Conservation (phyloP, 495 filamentous ascomycete species). For the Xylaria sp. region DNA sequence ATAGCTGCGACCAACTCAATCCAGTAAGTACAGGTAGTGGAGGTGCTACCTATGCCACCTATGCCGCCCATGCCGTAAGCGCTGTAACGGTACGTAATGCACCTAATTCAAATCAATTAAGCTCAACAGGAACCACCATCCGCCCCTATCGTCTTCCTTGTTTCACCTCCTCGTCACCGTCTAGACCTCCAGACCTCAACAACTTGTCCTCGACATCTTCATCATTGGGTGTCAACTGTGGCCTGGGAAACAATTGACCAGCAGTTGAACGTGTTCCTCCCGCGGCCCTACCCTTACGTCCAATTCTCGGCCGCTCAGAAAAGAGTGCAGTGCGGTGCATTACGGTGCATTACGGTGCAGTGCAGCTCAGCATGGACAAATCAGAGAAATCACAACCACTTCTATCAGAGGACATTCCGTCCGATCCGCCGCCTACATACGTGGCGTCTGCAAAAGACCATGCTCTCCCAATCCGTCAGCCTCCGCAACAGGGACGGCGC, state of each 20-base stretch:
- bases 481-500: slow-evolving; percentile 39
- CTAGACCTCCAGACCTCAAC: too few species aligned
- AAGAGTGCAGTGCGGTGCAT: slow-evolving; percentile 26
- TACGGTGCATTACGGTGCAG: slow-evolving; percentile 4
- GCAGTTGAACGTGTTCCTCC: neutral
- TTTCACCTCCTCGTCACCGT: neutral
- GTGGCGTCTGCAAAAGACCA: slow-evolving; percentile 49
- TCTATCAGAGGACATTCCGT: slow-evolving; percentile 40
- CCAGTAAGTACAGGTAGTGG: neutral
- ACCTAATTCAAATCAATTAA: slow-evolving; percentile 23
- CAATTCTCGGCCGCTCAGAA: neutral
- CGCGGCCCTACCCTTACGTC: neutral
- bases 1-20: neutral
- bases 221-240: neutral
- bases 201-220: neutral
- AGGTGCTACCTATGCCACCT: too few species aligned
- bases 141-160: slow-evolving; percentile 5
- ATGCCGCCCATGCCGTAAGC: neutral
- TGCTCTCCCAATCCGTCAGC: slow-evolving; percentile 42
- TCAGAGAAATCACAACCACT: slow-evolving; percentile 36
- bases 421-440: slow-evolving; percentile 53
- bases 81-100: neutral
- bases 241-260: neutral
- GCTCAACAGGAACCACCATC: neutral
- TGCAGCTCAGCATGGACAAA: slow-evolving; percentile 34